phyloP scores from a whole-genome alignment of 2,329 filamentous ascomycete genomes.

The Ophiobolus disseminans region DNA sequence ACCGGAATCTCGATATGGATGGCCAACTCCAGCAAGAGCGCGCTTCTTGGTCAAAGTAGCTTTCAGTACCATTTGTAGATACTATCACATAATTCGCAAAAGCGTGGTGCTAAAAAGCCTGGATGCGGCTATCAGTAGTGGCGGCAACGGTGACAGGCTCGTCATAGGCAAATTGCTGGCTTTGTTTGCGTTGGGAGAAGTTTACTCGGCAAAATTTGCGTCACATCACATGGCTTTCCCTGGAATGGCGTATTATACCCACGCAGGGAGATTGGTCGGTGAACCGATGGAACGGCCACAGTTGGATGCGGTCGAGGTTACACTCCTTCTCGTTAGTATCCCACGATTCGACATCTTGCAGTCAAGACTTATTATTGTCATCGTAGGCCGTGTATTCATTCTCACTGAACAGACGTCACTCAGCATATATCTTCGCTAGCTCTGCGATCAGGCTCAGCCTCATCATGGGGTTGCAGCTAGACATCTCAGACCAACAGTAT shows the following conservation, averaged over 20 bases:
- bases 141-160: slow-evolving; percentile 42
- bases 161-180: slow-evolving; percentile 54
- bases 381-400: slow-evolving; percentile 56
- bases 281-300: slow-evolving; percentile 54
- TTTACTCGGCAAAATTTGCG: slow-evolving; percentile 53
- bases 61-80: slow-evolving; percentile 50
- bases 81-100: slow-evolving; percentile 54
- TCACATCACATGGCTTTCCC: slow-evolving; percentile 49
- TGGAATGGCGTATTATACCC: slow-evolving; percentile 54
- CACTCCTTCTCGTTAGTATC: slow-evolving; percentile 53
- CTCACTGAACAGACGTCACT: slow-evolving; percentile 55
- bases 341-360: background rate
- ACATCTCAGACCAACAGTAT: slow-evolving; percentile 51
- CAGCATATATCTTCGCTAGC: slow-evolving; percentile 54
- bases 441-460: slow-evolving; percentile 54
- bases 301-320: slow-evolving; percentile 54
- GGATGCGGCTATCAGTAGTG: slow-evolving; percentile 49
- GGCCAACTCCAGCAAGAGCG: slow-evolving; percentile 51
- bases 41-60: slow-evolving; percentile 52
- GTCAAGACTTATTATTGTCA: background rate
- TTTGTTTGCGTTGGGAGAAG: slow-evolving; percentile 56
- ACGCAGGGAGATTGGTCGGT: slow-evolving; percentile 50
- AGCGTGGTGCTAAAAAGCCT: slow-evolving; percentile 49
- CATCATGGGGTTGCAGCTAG: slow-evolving; percentile 55
- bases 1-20: slow-evolving; percentile 32